Percentiles rank a stretch among this genome's conserved stretches.
Conservation (phyloP, 805 yeast species). For the Candida nemodendra region DNA sequence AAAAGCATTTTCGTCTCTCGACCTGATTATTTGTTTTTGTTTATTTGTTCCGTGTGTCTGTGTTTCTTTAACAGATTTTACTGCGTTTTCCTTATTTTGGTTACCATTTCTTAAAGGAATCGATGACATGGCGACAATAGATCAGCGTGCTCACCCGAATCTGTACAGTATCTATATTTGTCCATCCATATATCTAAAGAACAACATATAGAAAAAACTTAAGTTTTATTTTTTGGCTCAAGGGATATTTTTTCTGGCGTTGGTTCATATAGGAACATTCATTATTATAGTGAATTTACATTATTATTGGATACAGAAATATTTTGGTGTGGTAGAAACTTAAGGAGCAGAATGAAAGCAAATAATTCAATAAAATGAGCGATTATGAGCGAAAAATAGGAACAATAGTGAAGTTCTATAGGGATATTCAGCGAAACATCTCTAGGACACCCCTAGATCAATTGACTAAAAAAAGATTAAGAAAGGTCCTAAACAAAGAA, state of each 20-base stretch:
- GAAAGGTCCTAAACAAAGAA: conserved; percentile 1
- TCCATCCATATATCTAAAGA: too few species aligned
- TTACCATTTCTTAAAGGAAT: conserved; percentile 3
- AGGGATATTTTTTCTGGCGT: too few species aligned
- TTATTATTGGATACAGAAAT: too few species aligned
- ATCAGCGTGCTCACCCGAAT: too few species aligned
- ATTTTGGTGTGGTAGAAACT: too few species aligned
- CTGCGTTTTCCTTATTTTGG: conserved; percentile 21
- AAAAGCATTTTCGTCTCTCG: conserved; percentile 11
- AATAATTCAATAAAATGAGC: not conserved
- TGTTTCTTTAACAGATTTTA: conserved; percentile 8
- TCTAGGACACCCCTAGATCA: conserved; percentile 9
- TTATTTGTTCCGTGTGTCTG: conserved; percentile 3
- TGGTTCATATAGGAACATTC: too few species aligned
- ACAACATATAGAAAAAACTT: too few species aligned
- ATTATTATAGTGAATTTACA: too few species aligned
- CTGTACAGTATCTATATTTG: too few species aligned
- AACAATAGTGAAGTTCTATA: conserved; percentile 5
- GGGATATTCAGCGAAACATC: conserved; percentile 9
- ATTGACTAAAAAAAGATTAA: conserved; percentile 7
- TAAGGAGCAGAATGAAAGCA: too few species aligned
- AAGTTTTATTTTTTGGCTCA: too few species aligned
- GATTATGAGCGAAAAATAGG: not conserved
- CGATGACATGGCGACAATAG: not conserved
- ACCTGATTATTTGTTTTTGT: not conserved